Conservation (phyloP, 768 basidiomycete species). For the Lentinula aciculospora region DNA sequence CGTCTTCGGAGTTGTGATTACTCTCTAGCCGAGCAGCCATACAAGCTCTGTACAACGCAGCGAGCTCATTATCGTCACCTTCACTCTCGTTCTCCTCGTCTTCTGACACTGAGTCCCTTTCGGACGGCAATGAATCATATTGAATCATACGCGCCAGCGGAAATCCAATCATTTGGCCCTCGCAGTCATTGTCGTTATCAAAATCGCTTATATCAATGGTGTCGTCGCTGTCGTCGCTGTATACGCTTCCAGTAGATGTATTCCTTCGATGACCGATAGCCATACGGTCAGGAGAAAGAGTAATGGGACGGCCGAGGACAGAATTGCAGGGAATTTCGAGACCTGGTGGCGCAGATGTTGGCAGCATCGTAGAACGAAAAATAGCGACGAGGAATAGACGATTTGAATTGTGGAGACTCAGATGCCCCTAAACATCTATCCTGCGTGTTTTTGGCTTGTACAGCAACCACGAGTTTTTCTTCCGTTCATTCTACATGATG, state of each 20-base stretch:
- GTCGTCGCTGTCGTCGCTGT: conserved; percentile 4
- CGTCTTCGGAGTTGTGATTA: conserved; percentile 7
- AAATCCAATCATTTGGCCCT: not conserved
- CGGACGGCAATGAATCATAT: not conserved
- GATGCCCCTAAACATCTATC: not conserved
- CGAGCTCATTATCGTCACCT: not conserved
- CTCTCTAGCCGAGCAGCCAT: conserved; percentile 23
- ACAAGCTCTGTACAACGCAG: conserved; percentile 23
- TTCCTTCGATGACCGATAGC: not conserved
- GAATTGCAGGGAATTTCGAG: not conserved
- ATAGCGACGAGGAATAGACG: not conserved
- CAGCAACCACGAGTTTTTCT: not conserved
- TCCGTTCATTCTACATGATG: not conserved
- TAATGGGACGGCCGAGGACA: not conserved
- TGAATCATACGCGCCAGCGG: conserved; percentile 6
- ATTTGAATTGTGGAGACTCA: not conserved
- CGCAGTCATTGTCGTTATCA: not conserved
- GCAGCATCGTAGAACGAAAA: not conserved
- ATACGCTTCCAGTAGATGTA: not conserved
- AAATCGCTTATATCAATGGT: conserved; percentile 1
- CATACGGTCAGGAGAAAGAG: not conserved
- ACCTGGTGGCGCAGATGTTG: not conserved
- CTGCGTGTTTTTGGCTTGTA: not conserved
- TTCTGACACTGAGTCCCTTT: not conserved
- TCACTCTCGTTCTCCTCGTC: not conserved